Evolutionary conservation across 805 yeast species (phyloP), one percentile per base, ranked within the genome.

Genomic region (Candida nanaspora): DNA sequence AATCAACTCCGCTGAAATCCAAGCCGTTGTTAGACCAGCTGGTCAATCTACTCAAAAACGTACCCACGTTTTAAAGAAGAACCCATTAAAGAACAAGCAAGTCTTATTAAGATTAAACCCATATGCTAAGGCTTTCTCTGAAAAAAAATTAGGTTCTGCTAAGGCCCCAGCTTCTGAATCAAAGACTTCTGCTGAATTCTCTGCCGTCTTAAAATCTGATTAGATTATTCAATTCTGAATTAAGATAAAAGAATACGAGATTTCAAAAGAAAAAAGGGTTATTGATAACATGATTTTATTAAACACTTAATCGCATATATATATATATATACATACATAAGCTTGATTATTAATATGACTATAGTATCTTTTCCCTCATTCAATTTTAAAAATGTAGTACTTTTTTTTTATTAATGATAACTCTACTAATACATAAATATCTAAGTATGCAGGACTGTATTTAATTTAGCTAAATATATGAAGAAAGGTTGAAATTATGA

Each of bases 11-110:
- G 80, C 97, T 71, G 98, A 93, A 81, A 83, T 93, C 72, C 98
- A 93, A 80, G 77, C 96, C 59, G 97, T 82, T 67, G 86, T 89
- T 62, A 85, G 91, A 78, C 87, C 95, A 67, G 94, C 96, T 68
- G 95, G 95, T 63, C 93, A 84, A 72, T 74, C 93, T 62, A 74
- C 82, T 66, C 89, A 86, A 72, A 87, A 89, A 89, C 85, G 95
- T 72, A 69, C 87, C 56, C 87, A 85, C 80, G 95, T 86, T 69
- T 81, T 82, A 73, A 93, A 93, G 96, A 89, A 88, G 91, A 91
- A 86, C 89, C 95, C 96, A 73, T 83, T 88, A 70, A 91, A 87
- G 93, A 93, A 93, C 97, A 89, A 87, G 82, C 95, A 87, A 78
- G 91, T 89, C 64, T 74, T 88, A 69, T 82, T 88, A 72, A 87